Percentiles rank a stretch among this genome's conserved stretches.
These are phyloP conservation scores for Phytophthora parvispora DNA, from an alignment of 352 stramenopile genomes.

Conservation along the genomic window DNA sequence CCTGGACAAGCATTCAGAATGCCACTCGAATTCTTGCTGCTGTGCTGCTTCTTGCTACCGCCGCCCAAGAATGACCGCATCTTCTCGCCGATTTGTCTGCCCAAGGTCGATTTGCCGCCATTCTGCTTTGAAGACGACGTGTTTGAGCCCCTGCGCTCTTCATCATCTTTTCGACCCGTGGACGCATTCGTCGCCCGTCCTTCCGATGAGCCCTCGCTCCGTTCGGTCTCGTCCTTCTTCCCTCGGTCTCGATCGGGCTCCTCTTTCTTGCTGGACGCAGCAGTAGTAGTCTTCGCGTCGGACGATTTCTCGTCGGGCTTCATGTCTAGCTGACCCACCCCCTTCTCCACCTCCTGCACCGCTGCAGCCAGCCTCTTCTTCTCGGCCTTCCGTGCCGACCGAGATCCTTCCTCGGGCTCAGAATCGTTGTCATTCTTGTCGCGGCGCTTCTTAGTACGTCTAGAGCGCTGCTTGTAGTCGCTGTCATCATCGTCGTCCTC, in stretches of 20 bases:
- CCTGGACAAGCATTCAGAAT: slow-evolving; percentile 86
- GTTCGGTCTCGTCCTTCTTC: slow-evolving; percentile 31
- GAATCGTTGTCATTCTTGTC: slow-evolving; percentile 44
- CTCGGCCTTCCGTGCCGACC: slow-evolving; percentile 39
- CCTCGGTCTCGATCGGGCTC: slow-evolving; percentile 24
- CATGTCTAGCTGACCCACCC: slow-evolving; percentile 44
- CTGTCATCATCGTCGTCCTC: slow-evolving; percentile 65
- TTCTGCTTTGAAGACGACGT: slow-evolving; percentile 36
- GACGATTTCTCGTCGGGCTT: slow-evolving; percentile 37
- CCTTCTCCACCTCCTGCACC: slow-evolving; percentile 40
- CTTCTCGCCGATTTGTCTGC: slow-evolving; percentile 85
- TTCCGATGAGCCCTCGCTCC: slow-evolving; percentile 35
- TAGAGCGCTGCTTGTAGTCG: slow-evolving; percentile 55
- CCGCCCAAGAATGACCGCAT: slow-evolving; percentile 83
- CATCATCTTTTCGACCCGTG: slow-evolving; percentile 66
- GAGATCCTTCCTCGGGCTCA: slow-evolving; percentile 39
- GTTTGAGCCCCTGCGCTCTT: slow-evolving; percentile 47
- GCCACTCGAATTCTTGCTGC: slow-evolving; percentile 74
- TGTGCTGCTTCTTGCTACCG: slow-evolving; percentile 72
- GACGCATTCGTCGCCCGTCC: slow-evolving; percentile 26
- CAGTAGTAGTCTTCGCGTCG: slow-evolving; percentile 11
- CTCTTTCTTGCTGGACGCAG: slow-evolving; percentile 21
- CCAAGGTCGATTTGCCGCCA: slow-evolving; percentile 49
- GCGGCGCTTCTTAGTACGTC: slow-evolving; percentile 50
- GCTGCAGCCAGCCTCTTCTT: slow-evolving; percentile 34